These are phyloP conservation scores for Orbilia quercus DNA, from an alignment of 2,329 filamentous ascomycete species.

Conservation along the genomic window DNA sequence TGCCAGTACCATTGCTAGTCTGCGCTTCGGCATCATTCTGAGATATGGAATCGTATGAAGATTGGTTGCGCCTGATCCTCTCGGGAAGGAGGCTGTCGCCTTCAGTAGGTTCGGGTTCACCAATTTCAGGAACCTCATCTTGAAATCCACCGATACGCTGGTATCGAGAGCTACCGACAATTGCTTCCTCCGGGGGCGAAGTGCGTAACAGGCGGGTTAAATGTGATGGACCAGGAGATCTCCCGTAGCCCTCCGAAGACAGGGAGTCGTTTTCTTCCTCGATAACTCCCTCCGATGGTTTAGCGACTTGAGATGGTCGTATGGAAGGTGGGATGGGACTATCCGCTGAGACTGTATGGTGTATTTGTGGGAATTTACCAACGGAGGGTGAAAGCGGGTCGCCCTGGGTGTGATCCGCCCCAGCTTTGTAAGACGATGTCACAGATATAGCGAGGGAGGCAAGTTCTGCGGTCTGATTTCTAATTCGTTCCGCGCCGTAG, in stretches of 20 bases:
- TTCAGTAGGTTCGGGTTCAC: conserved; percentile 10
- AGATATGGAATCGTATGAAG: conserved; percentile 52
- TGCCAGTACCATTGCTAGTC: conserved; percentile 57
- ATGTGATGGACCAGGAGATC: conserved; percentile 48
- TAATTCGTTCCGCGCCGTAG: conserved; percentile 79
- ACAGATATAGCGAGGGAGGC: conserved; percentile 83
- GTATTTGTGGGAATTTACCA: conserved; percentile 12
- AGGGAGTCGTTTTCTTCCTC: conserved; percentile 35
- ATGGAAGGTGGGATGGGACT: conserved; percentile 31
- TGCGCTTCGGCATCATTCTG: conserved; percentile 60
- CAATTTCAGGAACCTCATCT: background rate
- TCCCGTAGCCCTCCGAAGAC: conserved; percentile 25
- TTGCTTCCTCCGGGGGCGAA: conserved; percentile 40
- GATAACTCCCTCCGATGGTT: conserved; percentile 22
- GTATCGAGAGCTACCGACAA: background rate
- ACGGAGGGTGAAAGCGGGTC: conserved; percentile 23
- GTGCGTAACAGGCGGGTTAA: conserved; percentile 40
- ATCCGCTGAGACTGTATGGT: conserved; percentile 20
- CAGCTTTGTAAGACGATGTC: conserved; percentile 63
- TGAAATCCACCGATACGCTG: background rate
- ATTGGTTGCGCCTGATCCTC: background rate
- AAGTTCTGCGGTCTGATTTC: conserved; percentile 87
- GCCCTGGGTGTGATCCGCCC: conserved; percentile 58
- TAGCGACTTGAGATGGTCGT: conserved; percentile 36
- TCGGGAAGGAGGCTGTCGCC: conserved; percentile 30